Base-by-base conservation (phyloP, 2,329 filamentous ascomycete genomes). In the Rhinocladiella similis region DNA sequence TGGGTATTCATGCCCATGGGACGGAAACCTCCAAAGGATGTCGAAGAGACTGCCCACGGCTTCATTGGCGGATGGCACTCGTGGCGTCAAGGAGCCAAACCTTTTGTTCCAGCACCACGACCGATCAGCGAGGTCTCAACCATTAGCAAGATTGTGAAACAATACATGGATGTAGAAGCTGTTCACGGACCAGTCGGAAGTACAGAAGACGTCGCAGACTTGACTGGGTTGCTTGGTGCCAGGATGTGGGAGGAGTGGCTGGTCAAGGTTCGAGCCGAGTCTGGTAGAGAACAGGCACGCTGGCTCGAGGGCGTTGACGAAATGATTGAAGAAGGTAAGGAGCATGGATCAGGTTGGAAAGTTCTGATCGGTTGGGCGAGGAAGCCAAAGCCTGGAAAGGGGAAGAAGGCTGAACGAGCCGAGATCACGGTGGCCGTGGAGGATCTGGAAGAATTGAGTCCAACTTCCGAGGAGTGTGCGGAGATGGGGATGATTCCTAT, bases 221-320 rank as follows among this genome's bases (percentile, higher is more conserved):
- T 96, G 63, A 88, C 89, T 12, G 92, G 92, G 18, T 76, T 97
- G 39, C 84, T 93, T 1, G 94, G 91, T 3, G 87, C 88, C 22
- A 94, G 91, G 86, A 86, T 87, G 70, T 99, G 92, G 93, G 94
- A 99, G 81, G 89, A 90, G 71, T 99, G 94, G 94, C 83, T 97
- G 72, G 76, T 97, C 64, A 90, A 91, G 68, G 82, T 93, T 67
- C 89, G 94, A 75, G 83, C 87, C 75, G 92, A 97, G 77, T 94
- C 56, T 22, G 86, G 87, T 14, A 86, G 89, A 72, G 74, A 75
- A 36, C 75, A 80, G 61, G 72, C 73, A 59, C 72, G 70, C 50
- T 70, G 79, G 47, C 62, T 82, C 57, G 77, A 81, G 55, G 81
- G 81, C 22, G 77, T 85, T 16, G 78, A 80, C 18, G 76, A 77